Evolutionary conservation across 1,284 basidiomycete species (phyloP).

Genomic region (Phellinidium pouzarii): DNA sequence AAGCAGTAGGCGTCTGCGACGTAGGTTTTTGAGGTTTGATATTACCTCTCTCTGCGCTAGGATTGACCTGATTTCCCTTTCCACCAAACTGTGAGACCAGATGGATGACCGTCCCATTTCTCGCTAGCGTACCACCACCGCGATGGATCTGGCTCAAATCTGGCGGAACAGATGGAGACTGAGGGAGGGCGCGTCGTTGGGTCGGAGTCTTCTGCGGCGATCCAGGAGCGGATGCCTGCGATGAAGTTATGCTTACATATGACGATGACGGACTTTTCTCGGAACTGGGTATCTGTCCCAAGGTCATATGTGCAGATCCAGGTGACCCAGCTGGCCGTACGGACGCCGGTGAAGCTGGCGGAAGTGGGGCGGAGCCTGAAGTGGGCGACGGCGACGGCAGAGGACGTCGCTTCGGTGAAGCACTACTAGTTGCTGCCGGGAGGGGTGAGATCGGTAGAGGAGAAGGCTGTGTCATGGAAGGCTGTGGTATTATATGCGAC

Average conservation of each 20-base stretch:
- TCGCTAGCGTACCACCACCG: not conserved
- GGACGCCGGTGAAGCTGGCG: not conserved
- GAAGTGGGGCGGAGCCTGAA: not conserved
- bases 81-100: constrained; percentile 3
- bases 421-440: not conserved
- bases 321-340: not conserved
- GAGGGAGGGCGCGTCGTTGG: constrained; percentile 10
- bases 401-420: not conserved
- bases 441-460: constrained; percentile 7
- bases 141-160: constrained; percentile 3
- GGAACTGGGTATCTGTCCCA: not conserved
- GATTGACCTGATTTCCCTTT: not conserved
- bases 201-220: not conserved
- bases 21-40: not conserved
- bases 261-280: not conserved
- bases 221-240: not conserved
- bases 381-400: constrained; percentile 3
- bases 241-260: not conserved
- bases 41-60: not conserved
- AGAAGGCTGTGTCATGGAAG: not conserved
- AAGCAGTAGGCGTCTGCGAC: not conserved
- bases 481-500: constrained; percentile 11
- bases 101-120: not conserved
- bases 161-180: constrained; percentile 2
- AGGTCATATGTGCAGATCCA: not conserved